Conservation (phyloP, 2,329 filamentous ascomycete genomes). For the Aspergillus sp. region DNA sequence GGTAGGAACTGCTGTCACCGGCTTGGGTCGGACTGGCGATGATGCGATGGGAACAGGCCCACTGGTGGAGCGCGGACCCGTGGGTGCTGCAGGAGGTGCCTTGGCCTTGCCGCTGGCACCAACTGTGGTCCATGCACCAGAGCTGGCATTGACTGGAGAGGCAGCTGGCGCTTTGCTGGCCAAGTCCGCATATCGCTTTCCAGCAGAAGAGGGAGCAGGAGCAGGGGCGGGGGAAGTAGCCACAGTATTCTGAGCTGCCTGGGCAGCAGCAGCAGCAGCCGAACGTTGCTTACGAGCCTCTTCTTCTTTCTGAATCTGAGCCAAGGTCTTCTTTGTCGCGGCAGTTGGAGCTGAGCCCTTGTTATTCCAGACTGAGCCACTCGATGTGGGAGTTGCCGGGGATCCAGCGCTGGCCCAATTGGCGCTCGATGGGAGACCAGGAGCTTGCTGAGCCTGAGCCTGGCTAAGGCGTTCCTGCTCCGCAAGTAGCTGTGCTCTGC, state of each 20-base stretch:
- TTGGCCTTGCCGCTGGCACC: conserved; percentile 92
- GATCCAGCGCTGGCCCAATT: conserved; percentile 81
- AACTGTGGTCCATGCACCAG: conserved; percentile 85
- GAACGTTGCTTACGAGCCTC: conserved; percentile 82
- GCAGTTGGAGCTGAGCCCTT: conserved; percentile 42
- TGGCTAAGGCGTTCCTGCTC: conserved; percentile 75
- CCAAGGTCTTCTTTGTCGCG: conserved; percentile 78
- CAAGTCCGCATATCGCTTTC: conserved; percentile 93
- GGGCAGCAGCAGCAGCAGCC: conserved; percentile 48
- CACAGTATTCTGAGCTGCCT: conserved; percentile 47
- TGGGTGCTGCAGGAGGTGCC: conserved; percentile 55
- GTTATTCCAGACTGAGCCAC: conserved; percentile 54
- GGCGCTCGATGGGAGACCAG: conserved; percentile 80
- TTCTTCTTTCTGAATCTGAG: conserved; percentile 96
- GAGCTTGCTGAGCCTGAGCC: conserved; percentile 64
- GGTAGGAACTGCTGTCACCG: conserved; percentile 53
- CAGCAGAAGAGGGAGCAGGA: conserved; percentile 42
- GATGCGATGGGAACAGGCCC: conserved; percentile 39
- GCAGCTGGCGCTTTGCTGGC: conserved; percentile 69
- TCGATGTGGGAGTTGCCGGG: conserved; percentile 61
- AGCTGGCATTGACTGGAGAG: conserved; percentile 40
- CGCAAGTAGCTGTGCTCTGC: conserved; percentile 65
- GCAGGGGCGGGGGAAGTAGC: conserved; percentile 37
- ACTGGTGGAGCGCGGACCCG: conserved; percentile 50
- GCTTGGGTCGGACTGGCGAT: conserved; percentile 47